Evolutionary conservation across 257 asterid genomes (phyloP), one percentile per base, ranked within the genome.

Genomic region (Salvia rosmarinus): DNA sequence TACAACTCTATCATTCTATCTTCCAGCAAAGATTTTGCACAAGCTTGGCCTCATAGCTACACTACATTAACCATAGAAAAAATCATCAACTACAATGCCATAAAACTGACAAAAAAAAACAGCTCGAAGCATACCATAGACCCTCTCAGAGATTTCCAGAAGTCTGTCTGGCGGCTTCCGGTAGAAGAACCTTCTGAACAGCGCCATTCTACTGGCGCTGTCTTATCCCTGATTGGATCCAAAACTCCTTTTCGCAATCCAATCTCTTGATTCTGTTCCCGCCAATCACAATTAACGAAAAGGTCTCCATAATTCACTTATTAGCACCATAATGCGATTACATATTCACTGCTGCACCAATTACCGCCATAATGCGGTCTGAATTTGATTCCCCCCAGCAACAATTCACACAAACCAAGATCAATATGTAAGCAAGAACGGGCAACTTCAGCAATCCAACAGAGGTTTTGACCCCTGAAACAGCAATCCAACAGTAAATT

Each of bases 131-230:
- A 58, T 88, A 95, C 99, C 99, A 39, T 91, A 95, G 74, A 95
- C 99, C 87, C 97, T 84, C 78, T 95, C 99, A 23, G 97, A 88
- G 80, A 95, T 91, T 86, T 95, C 98, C 13, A 95, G 95, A 82
- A 95, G 99, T 84, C 98, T 94, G 85, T 95, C 99, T 39, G 99
- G 99, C 54, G 99, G 99, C 92, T 92, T 95, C 85, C 96, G 79
- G 68, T 95, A 92, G 74, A 95, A 95, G 90, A 95, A 90, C 55
- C 96, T 86, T 78, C 98, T 85, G 84, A 95, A 92, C 98, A 95
- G 96, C 99, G 99, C 97, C 99, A 95, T 95, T 56, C 75, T 71
- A 81, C 74, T 83, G 97, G 97, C 96, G 95, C 97, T 86, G 98
- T 89, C 87, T 77, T 60, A 76, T 79, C 84, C 82, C 75, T 23